Conservation (phyloP, 192 early-diverging fungal genomes). For the Glomus cerebriforme region DNA sequence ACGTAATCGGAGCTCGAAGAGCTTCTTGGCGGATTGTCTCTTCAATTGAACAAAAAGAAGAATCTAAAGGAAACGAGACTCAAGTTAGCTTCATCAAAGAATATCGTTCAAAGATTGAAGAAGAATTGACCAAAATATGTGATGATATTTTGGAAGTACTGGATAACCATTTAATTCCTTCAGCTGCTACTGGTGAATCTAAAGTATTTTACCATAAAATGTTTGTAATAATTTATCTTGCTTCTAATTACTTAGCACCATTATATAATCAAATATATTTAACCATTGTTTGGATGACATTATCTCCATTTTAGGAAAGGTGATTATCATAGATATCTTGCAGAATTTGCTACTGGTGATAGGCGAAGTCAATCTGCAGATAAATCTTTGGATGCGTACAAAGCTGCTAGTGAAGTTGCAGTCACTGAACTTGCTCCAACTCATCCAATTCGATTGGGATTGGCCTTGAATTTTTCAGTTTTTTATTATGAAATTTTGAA, state of each 20-base stretch:
- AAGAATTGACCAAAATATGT: conserved; percentile 94
- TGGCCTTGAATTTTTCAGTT: conserved; percentile 98
- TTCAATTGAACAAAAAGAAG: conserved; percentile 99
- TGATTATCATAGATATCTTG: conserved; percentile 99
- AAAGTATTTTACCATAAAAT: conserved; percentile 99
- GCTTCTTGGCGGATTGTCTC: conserved; percentile 99
- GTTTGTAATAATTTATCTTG: conserved; percentile 49
- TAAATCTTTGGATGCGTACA: conserved; percentile 90
- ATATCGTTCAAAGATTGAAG: conserved; percentile 95
- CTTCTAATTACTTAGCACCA: not conserved
- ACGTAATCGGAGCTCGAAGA: conserved; percentile 98
- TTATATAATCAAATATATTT: not conserved
- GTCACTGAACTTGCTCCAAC: conserved; percentile 93
- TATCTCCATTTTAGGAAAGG: conserved; percentile 74
- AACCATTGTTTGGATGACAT: conserved; percentile 26
- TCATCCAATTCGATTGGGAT: conserved; percentile 97
- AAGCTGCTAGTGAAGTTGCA: conserved; percentile 93
- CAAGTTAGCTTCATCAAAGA: conserved; percentile 93
- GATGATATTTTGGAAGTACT: conserved; percentile 92
- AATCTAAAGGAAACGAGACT: conserved; percentile 84
- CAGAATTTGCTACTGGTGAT: conserved; percentile 92
- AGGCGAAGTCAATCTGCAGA: conserved; percentile 81
- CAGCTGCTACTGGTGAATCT: conserved; percentile 93
- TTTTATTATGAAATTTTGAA: conserved; percentile 99
- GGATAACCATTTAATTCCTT: conserved; percentile 86